Evolutionary conservation across 768 basidiomycete species (phyloP).

Genomic region (Ramaria sp.): DNA sequence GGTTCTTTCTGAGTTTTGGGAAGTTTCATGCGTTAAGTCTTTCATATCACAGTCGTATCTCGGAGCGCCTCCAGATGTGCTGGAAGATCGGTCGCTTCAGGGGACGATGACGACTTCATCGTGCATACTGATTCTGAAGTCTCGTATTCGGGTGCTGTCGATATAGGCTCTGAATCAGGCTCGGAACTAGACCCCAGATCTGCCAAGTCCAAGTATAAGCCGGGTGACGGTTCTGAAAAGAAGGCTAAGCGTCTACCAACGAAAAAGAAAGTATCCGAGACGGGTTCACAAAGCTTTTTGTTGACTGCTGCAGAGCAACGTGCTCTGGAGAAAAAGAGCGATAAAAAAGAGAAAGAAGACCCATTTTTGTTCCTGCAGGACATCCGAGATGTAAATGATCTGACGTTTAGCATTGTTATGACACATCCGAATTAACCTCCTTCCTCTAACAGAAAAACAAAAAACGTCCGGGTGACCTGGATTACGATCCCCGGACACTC

Average conservation of each 20-base stretch:
- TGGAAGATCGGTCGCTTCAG: conserved; percentile 38
- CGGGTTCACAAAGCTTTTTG: conserved; percentile 28
- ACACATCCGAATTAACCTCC: background rate
- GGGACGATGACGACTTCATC: conserved; percentile 66
- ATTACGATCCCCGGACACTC: conserved; percentile 86
- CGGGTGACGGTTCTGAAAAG: background rate
- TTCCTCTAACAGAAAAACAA: conserved; percentile 57
- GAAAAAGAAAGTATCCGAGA: conserved; percentile 20
- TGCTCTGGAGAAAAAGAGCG: conserved; percentile 63
- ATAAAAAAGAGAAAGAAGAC: conserved; percentile 70
- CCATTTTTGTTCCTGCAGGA: conserved; percentile 68
- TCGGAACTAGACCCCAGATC: conserved; percentile 19
- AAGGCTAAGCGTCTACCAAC: conserved; percentile 21
- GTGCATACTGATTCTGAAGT: conserved; percentile 55
- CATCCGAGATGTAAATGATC: conserved; percentile 50
- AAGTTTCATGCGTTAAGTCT: background rate
- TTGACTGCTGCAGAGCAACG: conserved; percentile 78
- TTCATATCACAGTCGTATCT: conserved; percentile 20
- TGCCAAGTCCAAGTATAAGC: conserved; percentile 23
- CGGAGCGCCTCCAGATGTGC: conserved; percentile 50
- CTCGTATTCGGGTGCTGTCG: conserved; percentile 15
- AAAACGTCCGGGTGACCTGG: conserved; percentile 61
- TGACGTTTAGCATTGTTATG: background rate
- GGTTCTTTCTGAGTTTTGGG: background rate
- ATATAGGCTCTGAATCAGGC: conserved; percentile 19